Conservation (phyloP, 441 rosid genomes). For the Populus hybrid region DNA sequence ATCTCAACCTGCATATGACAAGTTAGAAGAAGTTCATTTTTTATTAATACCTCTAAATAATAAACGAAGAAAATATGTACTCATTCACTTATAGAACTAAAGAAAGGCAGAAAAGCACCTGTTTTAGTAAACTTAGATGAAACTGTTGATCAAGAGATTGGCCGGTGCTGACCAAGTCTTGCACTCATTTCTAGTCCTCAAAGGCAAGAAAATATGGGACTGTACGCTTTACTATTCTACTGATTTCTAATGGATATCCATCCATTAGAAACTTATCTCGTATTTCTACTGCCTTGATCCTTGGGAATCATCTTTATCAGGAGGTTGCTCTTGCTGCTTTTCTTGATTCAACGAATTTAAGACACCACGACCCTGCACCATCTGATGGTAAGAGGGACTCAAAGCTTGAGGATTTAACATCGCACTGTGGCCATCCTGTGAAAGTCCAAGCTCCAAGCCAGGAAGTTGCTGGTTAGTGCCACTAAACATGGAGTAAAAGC, state of each 20-base stretch:
- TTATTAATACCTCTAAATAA: background rate
- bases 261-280: conserved; percentile 4
- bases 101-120: conserved; percentile 11
- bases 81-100: background rate
- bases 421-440: conserved; percentile 76
- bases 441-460: conserved; percentile 89
- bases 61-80: background rate
- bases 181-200: conserved; percentile 17
- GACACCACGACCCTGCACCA: conserved; percentile 57
- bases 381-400: conserved; percentile 75
- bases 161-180: background rate
- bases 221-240: background rate
- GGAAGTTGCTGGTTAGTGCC: conserved; percentile 53
- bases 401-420: conserved; percentile 47
- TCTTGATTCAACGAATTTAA: conserved; percentile 25
- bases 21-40: background rate
- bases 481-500: conserved; percentile 66
- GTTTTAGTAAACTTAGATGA: conserved; percentile 8
- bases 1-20: conserved; percentile 23
- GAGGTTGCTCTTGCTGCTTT: conserved; percentile 46
- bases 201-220: conserved; percentile 1
- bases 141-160: background rate
- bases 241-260: background rate
- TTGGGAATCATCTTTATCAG: conserved; percentile 70
- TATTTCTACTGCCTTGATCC: conserved; percentile 53